Evolutionary conservation across 352 stramenopile species (phyloP).

Genomic region (Pythium biforme): DNA sequence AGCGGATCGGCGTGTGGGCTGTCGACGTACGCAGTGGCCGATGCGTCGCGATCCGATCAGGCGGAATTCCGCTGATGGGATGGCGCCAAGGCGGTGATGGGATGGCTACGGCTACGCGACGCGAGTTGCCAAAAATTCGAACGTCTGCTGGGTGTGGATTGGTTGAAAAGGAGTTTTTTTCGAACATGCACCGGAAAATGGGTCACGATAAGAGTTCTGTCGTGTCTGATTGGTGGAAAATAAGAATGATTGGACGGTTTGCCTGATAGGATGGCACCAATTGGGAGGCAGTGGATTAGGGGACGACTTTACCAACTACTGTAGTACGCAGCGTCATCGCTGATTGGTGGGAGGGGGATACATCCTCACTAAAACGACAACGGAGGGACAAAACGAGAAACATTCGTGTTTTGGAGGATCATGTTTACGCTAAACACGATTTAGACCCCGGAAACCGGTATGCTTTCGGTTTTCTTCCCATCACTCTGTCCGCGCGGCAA

Average conservation of each 20-base stretch:
- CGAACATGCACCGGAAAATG: neutral
- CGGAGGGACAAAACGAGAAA: no score
- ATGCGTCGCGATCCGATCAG: neutral
- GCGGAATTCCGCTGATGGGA: slow-evolving; percentile 3
- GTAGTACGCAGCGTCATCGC: neutral
- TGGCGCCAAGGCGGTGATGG: neutral
- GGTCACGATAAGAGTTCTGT: neutral
- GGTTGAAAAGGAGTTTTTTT: neutral
- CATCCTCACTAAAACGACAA: no score
- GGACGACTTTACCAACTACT: neutral
- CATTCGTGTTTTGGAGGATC: no score
- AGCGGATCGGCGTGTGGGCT: neutral
- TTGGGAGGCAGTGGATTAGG: neutral
- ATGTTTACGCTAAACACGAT: no score
- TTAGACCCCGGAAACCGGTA: no score
- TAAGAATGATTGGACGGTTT: neutral
- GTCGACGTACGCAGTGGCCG: no score
- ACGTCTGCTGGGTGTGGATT: neutral
- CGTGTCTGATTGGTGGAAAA: neutral
- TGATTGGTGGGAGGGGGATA: neutral
- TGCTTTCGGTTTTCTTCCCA: no score
- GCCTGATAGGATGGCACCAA: neutral
- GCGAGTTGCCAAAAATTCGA: neutral
- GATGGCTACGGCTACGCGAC: neutral
- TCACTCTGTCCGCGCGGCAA: no score